Conservation (phyloP, 495 filamentous ascomycete species). For the Aspergillus affinis region DNA sequence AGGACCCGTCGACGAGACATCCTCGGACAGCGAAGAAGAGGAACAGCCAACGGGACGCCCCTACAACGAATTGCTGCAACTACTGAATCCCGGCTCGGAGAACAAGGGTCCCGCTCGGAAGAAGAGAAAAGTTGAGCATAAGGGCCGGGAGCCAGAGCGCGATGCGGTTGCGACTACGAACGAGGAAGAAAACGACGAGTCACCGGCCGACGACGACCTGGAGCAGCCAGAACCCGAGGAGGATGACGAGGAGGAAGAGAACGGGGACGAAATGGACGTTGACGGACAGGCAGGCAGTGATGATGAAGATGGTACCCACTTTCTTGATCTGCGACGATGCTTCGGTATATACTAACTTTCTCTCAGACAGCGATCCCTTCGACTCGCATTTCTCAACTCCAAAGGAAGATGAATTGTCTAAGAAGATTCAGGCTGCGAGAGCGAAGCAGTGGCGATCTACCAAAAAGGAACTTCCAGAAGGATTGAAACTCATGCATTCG, state of each 20-base stretch:
- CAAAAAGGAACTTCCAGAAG: constrained; percentile 42
- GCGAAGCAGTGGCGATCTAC: constrained; percentile 56
- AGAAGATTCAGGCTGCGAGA: constrained; percentile 51
- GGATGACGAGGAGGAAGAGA: constrained; percentile 35
- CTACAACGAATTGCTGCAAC: constrained; percentile 67
- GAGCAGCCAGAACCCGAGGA: constrained; percentile 45
- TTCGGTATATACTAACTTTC: not conserved
- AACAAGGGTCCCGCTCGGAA: constrained; percentile 60
- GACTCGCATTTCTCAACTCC: constrained; percentile 71
- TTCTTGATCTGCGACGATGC: not conserved
- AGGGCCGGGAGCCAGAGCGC: constrained; percentile 11
- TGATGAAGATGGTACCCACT: constrained; percentile 35
- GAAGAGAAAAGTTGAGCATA: constrained; percentile 61
- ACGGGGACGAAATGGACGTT: constrained; percentile 33
- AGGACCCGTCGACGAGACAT: constrained; percentile 30
- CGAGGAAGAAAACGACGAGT: constrained; percentile 26
- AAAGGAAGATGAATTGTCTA: constrained; percentile 54
- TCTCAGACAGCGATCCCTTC: constrained; percentile 65
- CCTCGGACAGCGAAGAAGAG: constrained; percentile 49
- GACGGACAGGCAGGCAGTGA: constrained; percentile 46
- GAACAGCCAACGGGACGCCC: constrained; percentile 44
- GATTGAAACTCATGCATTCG: constrained; percentile 42
- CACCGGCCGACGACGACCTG: constrained; percentile 28
- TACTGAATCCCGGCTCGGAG: constrained; percentile 50
- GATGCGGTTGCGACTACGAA: constrained; percentile 10